A percentile compares a stretch with the other conserved stretches of the same genome.
Conservation (phyloP, 331 rosid species). For the Arachis monticola region DNA sequence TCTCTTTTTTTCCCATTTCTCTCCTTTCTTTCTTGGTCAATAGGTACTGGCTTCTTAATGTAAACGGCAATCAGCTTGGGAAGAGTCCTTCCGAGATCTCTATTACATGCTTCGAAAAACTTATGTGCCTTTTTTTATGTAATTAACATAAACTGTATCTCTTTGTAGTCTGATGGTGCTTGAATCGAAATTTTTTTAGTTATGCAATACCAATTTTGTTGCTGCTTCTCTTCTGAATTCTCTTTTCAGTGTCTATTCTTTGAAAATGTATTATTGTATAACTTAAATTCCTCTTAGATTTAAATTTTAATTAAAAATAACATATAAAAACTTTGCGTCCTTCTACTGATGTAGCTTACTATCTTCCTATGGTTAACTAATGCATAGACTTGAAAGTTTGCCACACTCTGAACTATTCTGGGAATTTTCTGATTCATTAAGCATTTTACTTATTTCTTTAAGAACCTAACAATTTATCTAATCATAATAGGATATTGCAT, state of each 20-base stretch:
- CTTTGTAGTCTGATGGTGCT: background rate
- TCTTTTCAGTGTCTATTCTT: slow-evolving; percentile 7
- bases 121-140: slow-evolving; percentile 84
- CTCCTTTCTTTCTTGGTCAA: slow-evolving; percentile 54
- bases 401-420: slow-evolving; percentile 6
- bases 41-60: slow-evolving; percentile 74
- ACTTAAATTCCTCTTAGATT: no score
- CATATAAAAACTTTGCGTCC: slow-evolving; percentile 9
- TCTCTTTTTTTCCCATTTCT: slow-evolving; percentile 14
- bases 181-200: slow-evolving; percentile 14
- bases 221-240: background rate
- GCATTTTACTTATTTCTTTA: slow-evolving; percentile 5
- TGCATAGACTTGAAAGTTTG: slow-evolving; percentile 25
- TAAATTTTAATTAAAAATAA: background rate
- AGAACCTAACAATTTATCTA: background rate
- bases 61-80: no score
- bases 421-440: background rate
- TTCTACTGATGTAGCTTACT: slow-evolving; percentile 22
- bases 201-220: background rate
- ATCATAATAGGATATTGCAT: slow-evolving; percentile 13
- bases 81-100: no score
- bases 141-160: slow-evolving; percentile 31
- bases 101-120: slow-evolving; percentile 84
- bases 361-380: slow-evolving; percentile 10
- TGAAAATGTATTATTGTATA: slow-evolving; percentile 15